Evolutionary conservation across 331 rosid genomes (phyloP).

Genomic region (Acacia pycnantha): DNA sequence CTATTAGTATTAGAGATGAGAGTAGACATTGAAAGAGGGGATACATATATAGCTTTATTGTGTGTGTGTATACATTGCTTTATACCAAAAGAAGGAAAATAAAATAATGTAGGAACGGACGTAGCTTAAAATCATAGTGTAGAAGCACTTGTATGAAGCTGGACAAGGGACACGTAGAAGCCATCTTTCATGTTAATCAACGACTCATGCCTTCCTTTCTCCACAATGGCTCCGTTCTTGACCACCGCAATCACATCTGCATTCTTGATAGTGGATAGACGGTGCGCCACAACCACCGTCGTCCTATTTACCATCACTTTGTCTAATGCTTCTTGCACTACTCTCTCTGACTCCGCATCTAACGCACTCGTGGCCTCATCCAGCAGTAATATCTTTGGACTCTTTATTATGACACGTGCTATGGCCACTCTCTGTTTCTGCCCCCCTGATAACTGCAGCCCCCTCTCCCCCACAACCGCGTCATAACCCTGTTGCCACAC

Average conservation of each 20-base stretch:
- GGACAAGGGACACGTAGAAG: conserved; percentile 44
- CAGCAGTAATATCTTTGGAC: conserved; percentile 51
- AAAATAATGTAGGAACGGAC: background rate
- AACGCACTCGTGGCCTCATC: conserved; percentile 70
- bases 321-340: conserved; percentile 68
- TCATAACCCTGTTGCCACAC: conserved; percentile 45
- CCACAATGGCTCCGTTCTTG: conserved; percentile 50
- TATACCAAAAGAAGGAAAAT: background rate
- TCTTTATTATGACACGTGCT: conserved; percentile 56
- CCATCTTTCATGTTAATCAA: conserved; percentile 41
- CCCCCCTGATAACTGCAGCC: conserved; percentile 54
- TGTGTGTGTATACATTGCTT: background rate
- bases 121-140: background rate
- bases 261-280: conserved; percentile 51
- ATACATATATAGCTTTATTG: background rate
- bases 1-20: background rate
- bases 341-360: conserved; percentile 58
- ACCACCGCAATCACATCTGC: conserved; percentile 56
- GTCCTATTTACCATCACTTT: conserved; percentile 51
- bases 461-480: conserved; percentile 53
- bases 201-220: conserved; percentile 50
- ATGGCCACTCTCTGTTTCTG: conserved; percentile 64
- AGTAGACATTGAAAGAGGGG: no score
- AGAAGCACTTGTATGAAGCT: conserved; percentile 40
- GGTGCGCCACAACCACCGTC: conserved; percentile 61